These are phyloP conservation scores for Nakazawaea holstii DNA, from an alignment of 805 yeast genomes.

Conservation along the genomic window DNA sequence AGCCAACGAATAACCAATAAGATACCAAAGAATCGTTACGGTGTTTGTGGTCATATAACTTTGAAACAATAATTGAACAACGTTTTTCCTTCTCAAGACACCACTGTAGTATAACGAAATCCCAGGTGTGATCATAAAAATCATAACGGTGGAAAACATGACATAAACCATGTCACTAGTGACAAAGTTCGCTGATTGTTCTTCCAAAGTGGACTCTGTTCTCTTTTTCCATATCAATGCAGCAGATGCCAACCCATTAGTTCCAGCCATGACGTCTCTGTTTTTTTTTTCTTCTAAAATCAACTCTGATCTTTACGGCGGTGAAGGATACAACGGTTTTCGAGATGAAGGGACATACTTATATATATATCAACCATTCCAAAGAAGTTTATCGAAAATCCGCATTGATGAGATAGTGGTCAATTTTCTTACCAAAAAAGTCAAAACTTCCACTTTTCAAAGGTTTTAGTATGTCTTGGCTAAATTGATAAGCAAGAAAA, in stretches of 20 bases:
- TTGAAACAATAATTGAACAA: constrained; percentile 39
- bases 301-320: background rate
- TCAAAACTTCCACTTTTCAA: background rate
- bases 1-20: constrained; percentile 41
- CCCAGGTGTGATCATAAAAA: constrained; percentile 41
- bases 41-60: constrained; percentile 34
- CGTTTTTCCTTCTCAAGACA: constrained; percentile 32
- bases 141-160: constrained; percentile 40
- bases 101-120: constrained; percentile 43
- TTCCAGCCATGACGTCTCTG: background rate
- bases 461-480: background rate
- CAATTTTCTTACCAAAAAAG: background rate
- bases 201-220: constrained; percentile 16
- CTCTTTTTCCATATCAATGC: constrained; percentile 3
- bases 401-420: background rate
- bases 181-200: constrained; percentile 31
- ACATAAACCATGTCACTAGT: constrained; percentile 47
- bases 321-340: background rate
- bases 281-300: too few species aligned
- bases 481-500: background rate
- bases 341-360: background rate
- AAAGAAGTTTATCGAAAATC: too few species aligned
- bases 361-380: too few species aligned
- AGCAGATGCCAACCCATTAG: constrained; percentile 1
- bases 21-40: constrained; percentile 36